Percentiles rank a stretch among this genome's conserved stretches.
Evolutionary conservation across 805 yeast genomes (phyloP).

Genomic region (Candida glaebosa): DNA sequence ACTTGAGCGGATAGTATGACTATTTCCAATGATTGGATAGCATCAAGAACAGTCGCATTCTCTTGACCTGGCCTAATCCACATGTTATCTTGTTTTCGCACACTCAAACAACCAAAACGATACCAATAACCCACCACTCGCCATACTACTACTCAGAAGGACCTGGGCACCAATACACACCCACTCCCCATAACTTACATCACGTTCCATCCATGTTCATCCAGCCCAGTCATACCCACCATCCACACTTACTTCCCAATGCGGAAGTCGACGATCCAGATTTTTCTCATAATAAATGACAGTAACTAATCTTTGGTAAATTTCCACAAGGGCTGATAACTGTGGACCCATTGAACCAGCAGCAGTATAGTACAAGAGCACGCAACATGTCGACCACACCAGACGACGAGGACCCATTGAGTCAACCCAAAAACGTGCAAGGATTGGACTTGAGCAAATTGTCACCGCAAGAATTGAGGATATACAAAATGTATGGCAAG

Average conservation of each 20-base stretch:
- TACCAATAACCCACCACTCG: too few relatives aligned
- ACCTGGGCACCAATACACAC: too few relatives aligned
- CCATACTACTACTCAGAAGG: too few relatives aligned
- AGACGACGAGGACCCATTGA: conserved; percentile 48
- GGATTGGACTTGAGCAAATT: conserved; percentile 53
- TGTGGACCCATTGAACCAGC: background rate
- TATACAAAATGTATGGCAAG: conserved; percentile 80
- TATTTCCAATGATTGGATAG: too few relatives aligned
- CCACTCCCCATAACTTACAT: too few relatives aligned
- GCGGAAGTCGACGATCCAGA: background rate
- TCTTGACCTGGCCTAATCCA: too few relatives aligned
- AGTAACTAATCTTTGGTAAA: background rate
- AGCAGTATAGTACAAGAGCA: background rate
- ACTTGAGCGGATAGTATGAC: too few relatives aligned
- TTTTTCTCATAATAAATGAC: background rate
- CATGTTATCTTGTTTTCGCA: too few relatives aligned
- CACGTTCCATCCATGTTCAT: too few relatives aligned
- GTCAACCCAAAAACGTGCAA: conserved; percentile 43
- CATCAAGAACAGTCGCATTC: too few relatives aligned
- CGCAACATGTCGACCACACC: background rate
- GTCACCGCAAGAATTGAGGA: conserved; percentile 74
- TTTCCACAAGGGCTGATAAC: background rate
- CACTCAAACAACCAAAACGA: too few relatives aligned
- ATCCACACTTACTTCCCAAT: conserved; percentile 1
- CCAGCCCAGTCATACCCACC: too few relatives aligned